Conservation (phyloP, 768 basidiomycete genomes). For the Punctularia strigosozonata region DNA sequence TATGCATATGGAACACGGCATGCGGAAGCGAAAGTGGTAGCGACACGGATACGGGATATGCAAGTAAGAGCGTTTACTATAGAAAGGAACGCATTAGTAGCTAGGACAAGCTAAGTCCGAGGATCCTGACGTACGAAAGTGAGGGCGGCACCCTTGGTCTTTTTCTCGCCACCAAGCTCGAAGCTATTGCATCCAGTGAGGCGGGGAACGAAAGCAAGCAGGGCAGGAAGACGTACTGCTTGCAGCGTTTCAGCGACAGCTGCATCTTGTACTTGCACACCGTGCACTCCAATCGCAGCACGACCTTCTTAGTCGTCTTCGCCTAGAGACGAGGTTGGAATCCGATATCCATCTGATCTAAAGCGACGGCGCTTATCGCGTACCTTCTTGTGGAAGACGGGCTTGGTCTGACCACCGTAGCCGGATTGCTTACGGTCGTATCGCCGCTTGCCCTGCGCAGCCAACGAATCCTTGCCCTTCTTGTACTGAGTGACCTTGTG, state of each 20-base stretch:
- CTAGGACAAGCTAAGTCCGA: no score
- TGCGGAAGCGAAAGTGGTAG: no score
- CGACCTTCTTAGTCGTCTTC: slow-evolving; percentile 99
- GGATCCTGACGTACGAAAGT: slow-evolving; percentile 89
- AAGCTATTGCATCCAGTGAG: slow-evolving; percentile 44
- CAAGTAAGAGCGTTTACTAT: no score
- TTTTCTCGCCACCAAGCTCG: slow-evolving; percentile 99
- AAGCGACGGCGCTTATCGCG: slow-evolving; percentile 14
- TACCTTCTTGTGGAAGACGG: slow-evolving; percentile 99
- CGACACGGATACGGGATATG: no score
- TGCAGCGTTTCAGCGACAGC: slow-evolving; percentile 94
- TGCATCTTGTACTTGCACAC: slow-evolving; percentile 99
- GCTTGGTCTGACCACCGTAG: slow-evolving; percentile 99
- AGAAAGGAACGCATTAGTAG: no score
- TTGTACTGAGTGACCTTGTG: slow-evolving; percentile 99
- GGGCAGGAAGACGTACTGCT: slow-evolving; percentile 59
- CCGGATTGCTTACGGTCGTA: slow-evolving; percentile 98
- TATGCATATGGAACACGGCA: no score
- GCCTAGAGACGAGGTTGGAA: slow-evolving; percentile 34
- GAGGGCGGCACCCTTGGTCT: slow-evolving; percentile 95
- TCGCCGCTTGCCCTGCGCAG: slow-evolving; percentile 99
- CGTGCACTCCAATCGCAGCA: slow-evolving; percentile 94
- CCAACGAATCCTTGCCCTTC: slow-evolving; percentile 97
- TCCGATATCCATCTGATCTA: neutral
- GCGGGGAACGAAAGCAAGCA: neutral